Evolutionary conservation across 257 asterid genomes (phyloP).

Genomic region (Echium plantagineum): DNA sequence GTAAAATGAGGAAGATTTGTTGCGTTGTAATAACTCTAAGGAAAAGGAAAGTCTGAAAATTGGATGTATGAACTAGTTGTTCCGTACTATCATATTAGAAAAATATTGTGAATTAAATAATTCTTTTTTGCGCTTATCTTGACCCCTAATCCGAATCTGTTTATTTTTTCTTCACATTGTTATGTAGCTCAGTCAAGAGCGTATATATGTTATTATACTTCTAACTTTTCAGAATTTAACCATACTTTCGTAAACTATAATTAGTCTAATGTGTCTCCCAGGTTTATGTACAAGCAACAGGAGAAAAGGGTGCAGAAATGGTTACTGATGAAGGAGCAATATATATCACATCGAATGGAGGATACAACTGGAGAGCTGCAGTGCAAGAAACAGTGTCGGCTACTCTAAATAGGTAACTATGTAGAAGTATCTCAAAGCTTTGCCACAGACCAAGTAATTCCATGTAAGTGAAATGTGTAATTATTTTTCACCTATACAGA

Average conservation of each 20-base stretch:
- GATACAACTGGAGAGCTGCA: conserved; percentile 99
- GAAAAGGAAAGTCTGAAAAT: background rate
- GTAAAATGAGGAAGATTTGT: conserved; percentile 13
- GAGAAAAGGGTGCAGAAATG: conserved; percentile 88
- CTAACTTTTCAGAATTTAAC: background rate
- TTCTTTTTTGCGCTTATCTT: background rate
- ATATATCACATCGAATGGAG: conserved; percentile 79
- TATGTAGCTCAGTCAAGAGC: background rate
- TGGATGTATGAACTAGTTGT: conserved; percentile 5
- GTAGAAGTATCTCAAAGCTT: background rate
- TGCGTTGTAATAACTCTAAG: conserved; percentile 2
- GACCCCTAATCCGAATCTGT: background rate
- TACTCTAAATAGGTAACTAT: conserved; percentile 73
- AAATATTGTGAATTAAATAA: background rate
- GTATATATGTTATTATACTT: background rate
- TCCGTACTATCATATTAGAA: background rate
- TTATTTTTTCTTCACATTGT: background rate
- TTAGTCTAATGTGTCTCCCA: conserved; percentile 24
- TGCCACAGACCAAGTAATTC: too few species aligned
- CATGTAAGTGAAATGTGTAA: too few species aligned
- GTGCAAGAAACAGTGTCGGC: conserved; percentile 97
- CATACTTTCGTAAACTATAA: background rate
- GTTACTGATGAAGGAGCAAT: conserved; percentile 97
- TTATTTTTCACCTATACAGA: too few species aligned
- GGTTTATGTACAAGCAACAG: conserved; percentile 79